These are phyloP conservation scores for Linaria vulgaris DNA, from an alignment of 257 asterid species.

Conservation along the genomic window DNA sequence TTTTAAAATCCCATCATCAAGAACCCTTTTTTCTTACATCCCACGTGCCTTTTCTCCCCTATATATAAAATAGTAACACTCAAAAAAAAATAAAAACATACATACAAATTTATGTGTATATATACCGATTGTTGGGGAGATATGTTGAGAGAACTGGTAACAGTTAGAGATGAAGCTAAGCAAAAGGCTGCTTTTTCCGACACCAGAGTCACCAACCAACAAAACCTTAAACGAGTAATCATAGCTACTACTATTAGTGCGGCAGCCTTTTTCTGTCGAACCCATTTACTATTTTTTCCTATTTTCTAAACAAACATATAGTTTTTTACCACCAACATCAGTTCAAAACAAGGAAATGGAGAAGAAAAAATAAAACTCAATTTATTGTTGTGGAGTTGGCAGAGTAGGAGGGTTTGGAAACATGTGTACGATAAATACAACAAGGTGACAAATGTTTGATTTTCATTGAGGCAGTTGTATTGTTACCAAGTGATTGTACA, in stretches of 20 bases:
- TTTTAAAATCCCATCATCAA: conserved; percentile 2
- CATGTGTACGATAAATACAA: not conserved
- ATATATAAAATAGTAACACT: too few species aligned
- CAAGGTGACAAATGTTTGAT: conserved; percentile 46
- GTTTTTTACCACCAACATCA: conserved; percentile 12
- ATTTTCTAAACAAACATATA: not conserved
- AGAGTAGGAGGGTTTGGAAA: conserved; percentile 22
- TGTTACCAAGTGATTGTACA: conserved; percentile 42
- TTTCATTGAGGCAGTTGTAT: conserved; percentile 56
- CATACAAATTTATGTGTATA: not conserved
- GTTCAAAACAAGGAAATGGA: conserved; percentile 27
- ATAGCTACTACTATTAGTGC: conserved; percentile 39
- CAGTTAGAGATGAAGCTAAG: conserved; percentile 59
- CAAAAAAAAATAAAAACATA: not conserved
- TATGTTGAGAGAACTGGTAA: conserved; percentile 53
- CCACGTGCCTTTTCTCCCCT: too few species aligned
- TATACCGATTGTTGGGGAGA: conserved; percentile 81
- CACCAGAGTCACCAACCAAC: conserved; percentile 82
- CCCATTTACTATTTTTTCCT: conserved; percentile 33
- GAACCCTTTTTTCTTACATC: not conserved
- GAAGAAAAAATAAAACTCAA: conserved; percentile 1
- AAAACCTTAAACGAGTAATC: conserved; percentile 87
- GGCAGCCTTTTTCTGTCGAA: conserved; percentile 28
- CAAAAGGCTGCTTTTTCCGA: conserved; percentile 86
- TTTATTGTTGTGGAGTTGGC: conserved; percentile 38